These are phyloP conservation scores for Cryphonectria parasitica DNA, from an alignment of 2,329 filamentous ascomycete genomes.

Conservation along the genomic window DNA sequence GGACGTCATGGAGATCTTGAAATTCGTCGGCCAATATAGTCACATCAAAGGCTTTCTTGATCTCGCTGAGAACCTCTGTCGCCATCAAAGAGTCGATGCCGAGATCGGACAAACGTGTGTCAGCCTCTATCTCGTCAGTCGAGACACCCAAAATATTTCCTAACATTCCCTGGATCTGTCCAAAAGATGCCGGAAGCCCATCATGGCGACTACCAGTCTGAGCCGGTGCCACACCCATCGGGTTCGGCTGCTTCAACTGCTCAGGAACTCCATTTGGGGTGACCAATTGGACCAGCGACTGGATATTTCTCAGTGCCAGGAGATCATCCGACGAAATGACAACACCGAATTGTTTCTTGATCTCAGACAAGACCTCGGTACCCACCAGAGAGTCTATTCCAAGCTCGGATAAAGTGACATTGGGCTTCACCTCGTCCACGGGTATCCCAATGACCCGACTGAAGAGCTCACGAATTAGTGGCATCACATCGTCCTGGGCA, in stretches of 20 bases:
- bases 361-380: conserved; percentile 40
- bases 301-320: background rate
- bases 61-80: conserved; percentile 37
- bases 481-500: background rate
- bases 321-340: background rate
- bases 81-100: conserved; percentile 42
- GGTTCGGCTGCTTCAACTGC: too few relatives aligned
- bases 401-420: conserved; percentile 37
- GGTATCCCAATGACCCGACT: conserved; percentile 32
- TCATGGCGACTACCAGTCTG: too few relatives aligned
- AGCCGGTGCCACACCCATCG: too few relatives aligned
- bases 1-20: background rate
- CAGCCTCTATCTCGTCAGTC: conserved; percentile 29
- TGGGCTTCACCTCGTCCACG: conserved; percentile 31
- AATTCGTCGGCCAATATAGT: background rate
- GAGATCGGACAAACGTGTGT: conserved; percentile 35
- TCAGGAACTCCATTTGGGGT: background rate
- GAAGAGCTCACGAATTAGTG: conserved; percentile 20
- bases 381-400: conserved; percentile 45
- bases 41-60: conserved; percentile 23
- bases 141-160: background rate
- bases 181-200: background rate
- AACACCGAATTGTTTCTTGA: conserved; percentile 31
- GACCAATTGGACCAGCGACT: background rate
- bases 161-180: background rate